Evolutionary conservation across 768 basidiomycete species (phyloP).

Genomic region (Crassisporium funariophilum): DNA sequence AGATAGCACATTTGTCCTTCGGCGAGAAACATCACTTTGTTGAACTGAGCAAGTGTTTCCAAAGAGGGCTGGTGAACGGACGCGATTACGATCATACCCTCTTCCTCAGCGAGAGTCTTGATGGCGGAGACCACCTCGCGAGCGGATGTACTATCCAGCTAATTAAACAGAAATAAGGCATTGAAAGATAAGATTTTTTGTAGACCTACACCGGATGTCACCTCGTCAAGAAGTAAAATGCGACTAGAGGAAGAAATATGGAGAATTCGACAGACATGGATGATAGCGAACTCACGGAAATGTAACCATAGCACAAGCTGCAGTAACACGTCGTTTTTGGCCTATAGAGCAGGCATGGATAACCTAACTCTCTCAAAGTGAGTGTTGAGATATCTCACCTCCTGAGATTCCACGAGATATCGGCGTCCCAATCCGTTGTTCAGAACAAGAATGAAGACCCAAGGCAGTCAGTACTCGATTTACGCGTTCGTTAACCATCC

Average conservation of each 20-base stretch:
- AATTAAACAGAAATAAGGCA: not conserved
- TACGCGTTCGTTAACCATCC: conserved; percentile 42
- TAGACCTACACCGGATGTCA: conserved; percentile 51
- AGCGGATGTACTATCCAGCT: conserved; percentile 52
- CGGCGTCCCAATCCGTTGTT: conserved; percentile 58
- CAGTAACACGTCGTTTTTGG: conserved; percentile 63
- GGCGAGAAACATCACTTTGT: conserved; percentile 57
- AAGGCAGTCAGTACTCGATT: conserved; percentile 45
- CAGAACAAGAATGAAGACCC: conserved; percentile 48
- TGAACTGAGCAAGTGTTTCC: conserved; percentile 62
- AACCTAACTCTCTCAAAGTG: not conserved
- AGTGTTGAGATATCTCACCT: conserved; percentile 28
- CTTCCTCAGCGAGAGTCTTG: conserved; percentile 42
- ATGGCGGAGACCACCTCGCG: conserved; percentile 47
- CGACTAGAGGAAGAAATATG: conserved; percentile 34
- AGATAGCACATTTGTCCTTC: conserved; percentile 48
- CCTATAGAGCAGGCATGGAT: conserved; percentile 30
- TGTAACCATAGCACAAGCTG: conserved; percentile 62
- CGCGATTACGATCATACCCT: conserved; percentile 58
- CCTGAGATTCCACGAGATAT: conserved; percentile 63
- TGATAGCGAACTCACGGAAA: conserved; percentile 38
- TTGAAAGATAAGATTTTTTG: not conserved
- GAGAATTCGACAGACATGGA: not conserved
- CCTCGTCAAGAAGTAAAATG: conserved; percentile 65
- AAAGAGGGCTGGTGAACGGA: conserved; percentile 71